Evolutionary conservation across 768 basidiomycete genomes (phyloP).

Genomic region (Macrolepiota albuminosa): DNA sequence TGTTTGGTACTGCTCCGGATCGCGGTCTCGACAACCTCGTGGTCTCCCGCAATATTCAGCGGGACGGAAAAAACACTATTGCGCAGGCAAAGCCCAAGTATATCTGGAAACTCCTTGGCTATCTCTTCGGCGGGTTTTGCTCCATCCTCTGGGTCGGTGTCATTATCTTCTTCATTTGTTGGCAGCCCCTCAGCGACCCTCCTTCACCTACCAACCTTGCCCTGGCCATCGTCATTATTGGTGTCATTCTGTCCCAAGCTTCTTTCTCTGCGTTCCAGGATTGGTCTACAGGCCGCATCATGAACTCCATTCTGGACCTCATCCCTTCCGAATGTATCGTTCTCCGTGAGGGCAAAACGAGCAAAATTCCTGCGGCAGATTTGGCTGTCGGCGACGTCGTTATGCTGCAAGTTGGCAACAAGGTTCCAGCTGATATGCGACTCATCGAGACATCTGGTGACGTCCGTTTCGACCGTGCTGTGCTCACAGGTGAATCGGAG

Average conservation of each 20-base stretch:
- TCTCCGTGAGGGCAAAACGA: conserved; percentile 11
- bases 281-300: conserved; percentile 17
- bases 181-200: not conserved
- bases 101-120: conserved; percentile 13
- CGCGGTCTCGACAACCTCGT: conserved; percentile 12
- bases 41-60: conserved; percentile 12
- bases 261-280: conserved; percentile 1
- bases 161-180: not conserved
- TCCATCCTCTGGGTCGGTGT: conserved; percentile 14
- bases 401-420: conserved; percentile 13
- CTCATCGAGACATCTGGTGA: conserved; percentile 49
- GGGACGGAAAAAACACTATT: conserved; percentile 16
- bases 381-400: conserved; percentile 15
- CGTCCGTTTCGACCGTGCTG: conserved; percentile 47
- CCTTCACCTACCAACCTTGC: not conserved
- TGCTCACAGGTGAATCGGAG: conserved; percentile 49
- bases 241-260: not conserved
- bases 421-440: conserved; percentile 39
- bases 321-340: conserved; percentile 16
- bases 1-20: conserved; percentile 11
- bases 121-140: conserved; percentile 18
- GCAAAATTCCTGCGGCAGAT: conserved; percentile 13
- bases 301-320: conserved; percentile 17
- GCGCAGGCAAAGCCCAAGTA: conserved; percentile 13
- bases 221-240: not conserved